phyloP scores from a whole-genome alignment of 805 yeast genomes.

The Nakazawaea siamensis region DNA sequence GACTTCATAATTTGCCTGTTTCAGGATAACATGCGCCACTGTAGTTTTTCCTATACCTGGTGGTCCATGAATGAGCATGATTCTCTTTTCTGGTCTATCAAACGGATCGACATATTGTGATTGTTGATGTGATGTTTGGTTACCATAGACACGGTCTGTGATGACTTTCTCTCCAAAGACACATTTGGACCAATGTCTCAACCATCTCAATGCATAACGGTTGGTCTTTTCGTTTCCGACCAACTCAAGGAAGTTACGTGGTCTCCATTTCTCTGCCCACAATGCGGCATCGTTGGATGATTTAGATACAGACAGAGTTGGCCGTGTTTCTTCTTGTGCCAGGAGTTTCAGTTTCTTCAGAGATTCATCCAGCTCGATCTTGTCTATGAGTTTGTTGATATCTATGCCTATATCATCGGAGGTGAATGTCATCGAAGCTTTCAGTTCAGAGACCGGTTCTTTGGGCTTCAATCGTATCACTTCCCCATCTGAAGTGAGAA shows the following conservation, averaged over 20 bases:
- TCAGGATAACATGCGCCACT: conserved; percentile 76
- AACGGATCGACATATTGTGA: conserved; percentile 33
- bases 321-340: background rate
- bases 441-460: background rate
- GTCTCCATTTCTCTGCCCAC: conserved; percentile 65
- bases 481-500: conserved; percentile 8
- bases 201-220: conserved; percentile 52
- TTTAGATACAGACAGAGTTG: background rate
- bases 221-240: conserved; percentile 64
- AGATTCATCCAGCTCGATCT: conserved; percentile 3
- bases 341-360: background rate
- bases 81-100: conserved; percentile 50
- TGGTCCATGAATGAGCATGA: conserved; percentile 80
- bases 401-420: conserved; percentile 6
- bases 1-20: conserved; percentile 71
- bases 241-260: conserved; percentile 52
- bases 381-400: conserved; percentile 7
- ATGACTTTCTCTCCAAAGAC: conserved; percentile 40
- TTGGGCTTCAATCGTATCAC: conserved; percentile 9
- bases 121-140: background rate
- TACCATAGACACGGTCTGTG: conserved; percentile 8
- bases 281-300: conserved; percentile 10
- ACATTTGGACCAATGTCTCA: conserved; percentile 56
- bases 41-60: conserved; percentile 93
- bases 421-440: background rate